Conservation (phyloP, 2,329 filamentous ascomycete genomes). For the Aspergillus sp. region DNA sequence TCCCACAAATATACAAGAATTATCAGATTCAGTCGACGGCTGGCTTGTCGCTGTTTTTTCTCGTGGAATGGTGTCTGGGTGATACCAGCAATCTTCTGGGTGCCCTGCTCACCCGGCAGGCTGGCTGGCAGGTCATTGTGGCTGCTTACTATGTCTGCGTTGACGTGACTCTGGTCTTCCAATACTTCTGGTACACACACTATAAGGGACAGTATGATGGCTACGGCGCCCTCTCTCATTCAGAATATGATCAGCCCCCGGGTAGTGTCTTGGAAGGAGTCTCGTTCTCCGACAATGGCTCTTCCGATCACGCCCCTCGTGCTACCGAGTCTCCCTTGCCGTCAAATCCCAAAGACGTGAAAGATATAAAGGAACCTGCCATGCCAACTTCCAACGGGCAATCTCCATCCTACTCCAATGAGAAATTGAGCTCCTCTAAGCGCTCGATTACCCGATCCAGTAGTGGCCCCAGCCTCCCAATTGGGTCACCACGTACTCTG, state of each 20-base stretch:
- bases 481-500: constrained; percentile 46
- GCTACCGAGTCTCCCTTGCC: constrained; percentile 21
- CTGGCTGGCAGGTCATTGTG: constrained; percentile 66
- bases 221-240: constrained; percentile 30
- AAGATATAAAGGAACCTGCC: constrained; percentile 27
- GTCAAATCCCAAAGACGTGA: constrained; percentile 32
- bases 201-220: constrained; percentile 52
- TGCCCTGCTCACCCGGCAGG: constrained; percentile 64
- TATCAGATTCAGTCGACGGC: constrained; percentile 64
- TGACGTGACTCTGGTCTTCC: constrained; percentile 61
- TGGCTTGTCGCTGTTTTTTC: constrained; percentile 65
- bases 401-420: constrained; percentile 35
- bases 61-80: constrained; percentile 66
- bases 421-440: constrained; percentile 35
- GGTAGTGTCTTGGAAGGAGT: constrained; percentile 40
- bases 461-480: constrained; percentile 29
- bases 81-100: constrained; percentile 65
- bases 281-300: constrained; percentile 36
- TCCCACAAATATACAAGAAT: constrained; percentile 71
- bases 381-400: constrained; percentile 23
- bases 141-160: constrained; percentile 68
- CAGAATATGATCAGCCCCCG: constrained; percentile 30
- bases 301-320: constrained; percentile 16
- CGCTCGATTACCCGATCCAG: constrained; percentile 30
- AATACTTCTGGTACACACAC: constrained; percentile 68